Base-by-base conservation (phyloP, 1,284 basidiomycete species). In the Agroathelia rolfsii region DNA sequence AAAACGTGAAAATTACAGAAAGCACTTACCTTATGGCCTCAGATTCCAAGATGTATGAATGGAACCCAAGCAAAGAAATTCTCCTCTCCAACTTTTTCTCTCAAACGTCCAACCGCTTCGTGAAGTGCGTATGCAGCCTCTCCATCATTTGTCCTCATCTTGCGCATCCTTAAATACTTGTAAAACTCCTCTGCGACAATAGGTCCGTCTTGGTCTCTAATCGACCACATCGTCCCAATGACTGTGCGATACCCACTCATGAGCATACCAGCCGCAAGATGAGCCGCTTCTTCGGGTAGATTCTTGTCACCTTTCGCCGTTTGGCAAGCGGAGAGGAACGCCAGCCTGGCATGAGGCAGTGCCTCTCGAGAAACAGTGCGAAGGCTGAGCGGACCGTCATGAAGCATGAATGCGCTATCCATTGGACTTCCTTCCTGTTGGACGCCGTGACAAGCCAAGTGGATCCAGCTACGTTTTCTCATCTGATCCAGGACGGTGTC, bases 141-240 rank as follows among this genome's bases (percentile, higher is more conserved):
- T n/a, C n/a, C n/a, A n/a, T n/a, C n/a, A n/a, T n/a, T n/a, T n/a
- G n/a, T n/a, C n/a, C 23, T 12, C 23, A 12, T 10, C 10, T 12
- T 24, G 23, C 12, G 10, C 23, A 10, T 10, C n/a, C n/a, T n/a
- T n/a, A n/a, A n/a, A 32, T 43, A 25, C n/a, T 30, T 23, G 28
- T 52, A 49, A 29, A 52, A 44, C 15, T 40, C 34, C 16, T 42
- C 28, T 3, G 50, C 34, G 9, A 52, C 30, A 3, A 29, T 12
- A 6, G 43, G 42, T 9, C 44, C 54, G 28, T 49, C 43, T 3
- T 10, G n/a, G 26, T 56, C 50, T 3, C 27, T 30, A 37, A 58
- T 50, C n/a, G 39, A 35, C 59, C 59, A 63, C 41, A 62, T 41
- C 19, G 62, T 59, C 10, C 57, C 62, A 8, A 65, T 44, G 1